Base-by-base conservation (phyloP, 495 filamentous ascomycete genomes). In the Penicillium pancosmium region DNA sequence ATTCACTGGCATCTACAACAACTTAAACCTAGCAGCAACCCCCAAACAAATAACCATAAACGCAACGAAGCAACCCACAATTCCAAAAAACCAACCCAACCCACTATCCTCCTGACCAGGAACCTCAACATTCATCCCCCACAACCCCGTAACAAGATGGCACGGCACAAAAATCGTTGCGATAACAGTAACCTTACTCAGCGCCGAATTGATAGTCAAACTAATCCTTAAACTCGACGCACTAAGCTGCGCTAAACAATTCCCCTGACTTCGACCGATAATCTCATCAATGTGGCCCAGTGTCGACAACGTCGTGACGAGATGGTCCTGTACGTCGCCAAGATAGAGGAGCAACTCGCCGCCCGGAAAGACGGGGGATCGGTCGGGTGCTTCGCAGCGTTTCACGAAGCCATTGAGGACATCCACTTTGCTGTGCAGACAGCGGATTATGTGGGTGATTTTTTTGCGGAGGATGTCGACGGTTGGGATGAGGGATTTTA, bases 381-480 rank as follows among this genome's bases (percentile, higher is more conserved):
- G 86, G 53, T 91, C 89, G 68, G 82, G 50, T 31, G 84, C 48
- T 69, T 96, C 94, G 82, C 94, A 98, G 38, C 93, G 87, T 72
- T 97, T 97, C 33, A 93, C 90, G 70, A 97, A 97, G n/a, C 92
- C 93, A 63, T 88, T 91, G 54, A 98, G 88, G 44, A 98, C 93
- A 66, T 98, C 94, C 15, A 92, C 89, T 71, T 98, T 98, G 56
- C 93, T 92, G 21, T 88, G 90, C 0, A 98, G 83, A 8, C 92
- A 83, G 52, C 92, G 89, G 77, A 93, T 87, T 35, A 97, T 77
- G n/a, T 86, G 86, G 77, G 93, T 93, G 59, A 94, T 91, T 55
- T 88, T 92, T 76, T 96, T 96, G 67, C 94, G 91, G 52, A 89
- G 88, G 15, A 83, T 80, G 67, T 92, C 91, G 57, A 97, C 90